Base-by-base conservation (phyloP, 768 basidiomycete genomes). In the Neoboletus brunneissimus region DNA sequence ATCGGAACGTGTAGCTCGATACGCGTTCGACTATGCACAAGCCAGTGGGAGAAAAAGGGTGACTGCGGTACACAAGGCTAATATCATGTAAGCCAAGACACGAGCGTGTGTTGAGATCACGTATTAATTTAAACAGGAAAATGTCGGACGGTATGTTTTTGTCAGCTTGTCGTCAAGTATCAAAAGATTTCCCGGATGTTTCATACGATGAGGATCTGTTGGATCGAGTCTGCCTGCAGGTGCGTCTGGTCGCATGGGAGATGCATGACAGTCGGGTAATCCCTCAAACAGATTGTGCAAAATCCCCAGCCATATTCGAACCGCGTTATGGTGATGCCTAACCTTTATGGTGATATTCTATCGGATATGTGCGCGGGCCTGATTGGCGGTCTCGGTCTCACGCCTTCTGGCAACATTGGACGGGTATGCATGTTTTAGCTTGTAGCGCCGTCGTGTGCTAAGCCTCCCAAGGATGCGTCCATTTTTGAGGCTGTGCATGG, bases 71-170 rank as follows among this genome's bases (percentile, higher is more conserved):
- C 97, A 99, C 81, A 99, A 99, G 78, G 97, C 97, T 23, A 97
- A 96, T 71, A 98, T 99, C 80, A 98, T 98, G 96, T 94, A 61
- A 56, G 89, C 76, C 20, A 23, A 25, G 34, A 18, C 43, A 55
- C 34, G 50, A 11, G 32, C 51, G 6, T 47, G 40, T 22, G 34
- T 40, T 32, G 38, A 29, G 34, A 34, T 54, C 48, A 55, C 32
- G 52, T 64, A 60, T 40, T 68, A 10, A 67, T 50, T 49, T 49
- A 47, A 20, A 29, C 68, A 97, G 94, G 94, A 98, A 98, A 87
- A 94, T 98, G 90, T 98, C 96, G 20, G 97, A 99, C 72, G 97
- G 97, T 58, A 97, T 98, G 94, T 99, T 99, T 82, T 79, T 99
- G 74, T 89, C 92, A 40, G 97, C 97, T 23, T 98, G 97, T 75